Evolutionary conservation across 306 rosid species (phyloP).

Genomic region (Inga leiocalycina): DNA sequence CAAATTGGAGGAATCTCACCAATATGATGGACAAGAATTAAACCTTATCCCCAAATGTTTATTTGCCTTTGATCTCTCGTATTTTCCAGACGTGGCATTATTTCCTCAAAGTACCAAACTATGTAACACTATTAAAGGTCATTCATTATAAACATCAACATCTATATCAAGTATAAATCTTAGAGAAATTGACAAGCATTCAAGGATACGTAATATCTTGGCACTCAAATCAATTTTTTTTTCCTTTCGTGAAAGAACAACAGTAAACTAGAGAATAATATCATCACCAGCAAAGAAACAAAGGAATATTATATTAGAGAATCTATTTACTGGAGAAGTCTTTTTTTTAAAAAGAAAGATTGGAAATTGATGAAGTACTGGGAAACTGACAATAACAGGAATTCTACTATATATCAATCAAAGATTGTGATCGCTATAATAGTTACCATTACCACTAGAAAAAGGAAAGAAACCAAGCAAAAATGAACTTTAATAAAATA

Average conservation of each 20-base stretch:
- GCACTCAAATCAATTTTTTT: not conserved
- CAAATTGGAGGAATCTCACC: conserved; percentile 10
- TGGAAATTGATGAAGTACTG: not conserved
- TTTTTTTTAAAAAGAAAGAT: not conserved
- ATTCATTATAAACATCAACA: not conserved
- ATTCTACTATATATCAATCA: not conserved
- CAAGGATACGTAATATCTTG: not conserved
- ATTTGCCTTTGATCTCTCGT: not conserved
- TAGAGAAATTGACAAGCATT: not conserved
- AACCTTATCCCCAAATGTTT: not conserved
- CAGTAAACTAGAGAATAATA: not conserved
- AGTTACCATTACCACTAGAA: not conserved
- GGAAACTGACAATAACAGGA: not conserved
- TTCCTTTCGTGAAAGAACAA: not conserved
- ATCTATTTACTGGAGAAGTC: not conserved
- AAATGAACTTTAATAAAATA: not conserved
- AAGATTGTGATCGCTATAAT: not conserved
- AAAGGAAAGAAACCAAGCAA: not conserved
- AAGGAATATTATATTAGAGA: not conserved
- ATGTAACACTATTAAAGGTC: not conserved
- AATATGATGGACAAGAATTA: not conserved
- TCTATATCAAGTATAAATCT: not conserved
- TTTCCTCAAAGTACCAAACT: not conserved
- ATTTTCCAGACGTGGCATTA: conserved; percentile 27
- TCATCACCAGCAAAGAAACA: not conserved